Evolutionary conservation across 345 rosid genomes (phyloP).

Genomic region (Rhodamnia argentea): DNA sequence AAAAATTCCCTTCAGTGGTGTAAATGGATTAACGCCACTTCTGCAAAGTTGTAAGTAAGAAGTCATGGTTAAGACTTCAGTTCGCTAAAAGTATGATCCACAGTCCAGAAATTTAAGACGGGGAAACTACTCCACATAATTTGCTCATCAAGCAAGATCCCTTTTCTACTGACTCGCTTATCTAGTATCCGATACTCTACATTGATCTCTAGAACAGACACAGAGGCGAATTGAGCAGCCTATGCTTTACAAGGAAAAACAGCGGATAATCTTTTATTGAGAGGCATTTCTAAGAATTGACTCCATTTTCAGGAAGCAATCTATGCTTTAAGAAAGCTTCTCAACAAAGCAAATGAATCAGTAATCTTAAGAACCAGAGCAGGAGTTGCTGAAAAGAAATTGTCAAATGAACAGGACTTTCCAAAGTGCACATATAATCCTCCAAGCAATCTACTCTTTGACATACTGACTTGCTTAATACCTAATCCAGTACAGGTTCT

Average conservation of each 20-base stretch:
- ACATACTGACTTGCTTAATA: not conserved
- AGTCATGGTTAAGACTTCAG: not conserved
- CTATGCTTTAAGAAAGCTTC: not conserved
- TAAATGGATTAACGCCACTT: constrained; percentile 67
- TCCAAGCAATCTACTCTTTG: not conserved
- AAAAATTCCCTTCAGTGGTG: constrained; percentile 74
- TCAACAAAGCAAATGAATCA: not conserved
- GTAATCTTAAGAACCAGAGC: not conserved
- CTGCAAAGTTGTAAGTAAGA: constrained; percentile 21
- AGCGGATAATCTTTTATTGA: not conserved
- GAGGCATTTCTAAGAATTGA: not conserved
- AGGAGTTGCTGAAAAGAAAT: not conserved
- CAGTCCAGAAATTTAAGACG: not conserved
- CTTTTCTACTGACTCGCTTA: not conserved
- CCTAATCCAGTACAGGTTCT: not conserved
- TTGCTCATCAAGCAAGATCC: not conserved
- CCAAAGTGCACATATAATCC: not conserved
- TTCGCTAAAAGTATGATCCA: not conserved
- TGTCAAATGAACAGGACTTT: not conserved
- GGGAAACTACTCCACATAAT: not conserved
- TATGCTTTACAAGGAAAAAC: not conserved
- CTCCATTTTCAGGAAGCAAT: not conserved
- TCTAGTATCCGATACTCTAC: not conserved
- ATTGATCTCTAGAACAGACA: not conserved
- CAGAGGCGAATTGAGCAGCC: not conserved